A percentile compares a stretch with the other conserved stretches of the same genome.
Conservation (phyloP, 805 yeast species). For the Teunomyces barrocoloradensis region DNA sequence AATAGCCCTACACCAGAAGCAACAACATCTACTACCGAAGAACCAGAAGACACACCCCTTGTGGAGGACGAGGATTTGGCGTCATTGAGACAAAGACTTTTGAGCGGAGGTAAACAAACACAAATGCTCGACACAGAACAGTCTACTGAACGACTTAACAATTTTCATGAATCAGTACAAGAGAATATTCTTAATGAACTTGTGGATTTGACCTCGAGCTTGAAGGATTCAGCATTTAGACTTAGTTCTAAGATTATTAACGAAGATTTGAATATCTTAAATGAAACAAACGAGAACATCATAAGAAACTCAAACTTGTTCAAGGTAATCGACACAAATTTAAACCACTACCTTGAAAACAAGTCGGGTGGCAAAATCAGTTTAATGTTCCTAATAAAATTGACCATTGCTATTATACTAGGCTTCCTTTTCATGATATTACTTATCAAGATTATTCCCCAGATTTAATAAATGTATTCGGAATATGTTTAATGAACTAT, state of each 20-base stretch:
- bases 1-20: slow-evolving; percentile 1
- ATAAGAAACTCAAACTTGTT: slow-evolving; percentile 28
- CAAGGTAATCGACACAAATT: slow-evolving; percentile 32
- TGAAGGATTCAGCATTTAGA: slow-evolving; percentile 46
- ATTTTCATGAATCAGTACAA: slow-evolving; percentile 45
- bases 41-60: not conserved
- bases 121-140: slow-evolving; percentile 10
- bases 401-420: slow-evolving; percentile 22
- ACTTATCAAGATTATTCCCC: slow-evolving; percentile 35
- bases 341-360: slow-evolving; percentile 35
- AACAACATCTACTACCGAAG: not conserved
- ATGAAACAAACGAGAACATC: slow-evolving; percentile 35
- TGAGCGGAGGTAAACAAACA: slow-evolving; percentile 21
- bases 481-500: slow-evolving; percentile 3
- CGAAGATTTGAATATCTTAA: slow-evolving; percentile 34
- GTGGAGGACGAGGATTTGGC: slow-evolving; percentile 18
- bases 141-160: slow-evolving; percentile 22
- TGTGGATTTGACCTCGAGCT: slow-evolving; percentile 44
- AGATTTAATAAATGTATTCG: slow-evolving; percentile 6
- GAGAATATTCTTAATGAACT: slow-evolving; percentile 49
- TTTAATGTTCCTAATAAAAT: slow-evolving; percentile 36
- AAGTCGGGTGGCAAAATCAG: slow-evolving; percentile 42
- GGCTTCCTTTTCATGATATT: slow-evolving; percentile 31
- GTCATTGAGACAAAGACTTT: slow-evolving; percentile 22
- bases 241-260: slow-evolving; percentile 35